A percentile compares a stretch with the other conserved stretches of the same genome.
Conservation (phyloP, 495 filamentous ascomycete species). For the Talaromyces trachyspermus region DNA sequence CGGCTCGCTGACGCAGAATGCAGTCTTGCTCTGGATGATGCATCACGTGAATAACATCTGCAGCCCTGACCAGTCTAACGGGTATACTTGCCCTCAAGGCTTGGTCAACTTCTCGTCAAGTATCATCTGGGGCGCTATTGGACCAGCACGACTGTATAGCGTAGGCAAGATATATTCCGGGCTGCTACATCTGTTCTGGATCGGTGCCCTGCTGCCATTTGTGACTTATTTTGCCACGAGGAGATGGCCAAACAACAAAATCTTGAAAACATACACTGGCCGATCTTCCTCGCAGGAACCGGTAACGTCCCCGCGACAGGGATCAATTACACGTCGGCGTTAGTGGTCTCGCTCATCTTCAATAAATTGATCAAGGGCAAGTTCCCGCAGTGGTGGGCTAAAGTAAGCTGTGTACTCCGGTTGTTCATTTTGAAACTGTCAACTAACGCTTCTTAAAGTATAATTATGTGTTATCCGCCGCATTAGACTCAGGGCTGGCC, state of each 20-base stretch:
- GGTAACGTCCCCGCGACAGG: slow-evolving; percentile 48
- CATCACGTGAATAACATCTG: slow-evolving; percentile 66
- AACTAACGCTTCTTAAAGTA: slow-evolving; percentile 33
- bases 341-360: slow-evolving; percentile 72
- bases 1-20: slow-evolving; percentile 72
- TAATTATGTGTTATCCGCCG: slow-evolving; percentile 78
- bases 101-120: slow-evolving; percentile 86
- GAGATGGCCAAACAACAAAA: slow-evolving; percentile 7
- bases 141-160: slow-evolving; percentile 58
- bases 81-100: slow-evolving; percentile 81
- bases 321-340: slow-evolving; percentile 77
- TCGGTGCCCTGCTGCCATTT: slow-evolving; percentile 12
- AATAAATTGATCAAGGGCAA: slow-evolving; percentile 64
- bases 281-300: slow-evolving; percentile 23
- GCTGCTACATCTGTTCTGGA: slow-evolving; percentile 15
- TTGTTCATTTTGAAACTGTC: not conserved
- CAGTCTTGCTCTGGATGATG: slow-evolving; percentile 87
- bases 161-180: slow-evolving; percentile 19
- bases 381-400: slow-evolving; percentile 71
- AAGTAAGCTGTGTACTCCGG: slow-evolving; percentile 20
- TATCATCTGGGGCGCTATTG: slow-evolving; percentile 81
- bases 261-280: slow-evolving; percentile 21
- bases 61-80: slow-evolving; percentile 68
- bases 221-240: slow-evolving; percentile 9
- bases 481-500: slow-evolving; percentile 73